Evolutionary conservation across 257 asterid genomes (phyloP), one percentile per base, ranked within the genome.

Genomic region (Solanum chmielewskii): DNA sequence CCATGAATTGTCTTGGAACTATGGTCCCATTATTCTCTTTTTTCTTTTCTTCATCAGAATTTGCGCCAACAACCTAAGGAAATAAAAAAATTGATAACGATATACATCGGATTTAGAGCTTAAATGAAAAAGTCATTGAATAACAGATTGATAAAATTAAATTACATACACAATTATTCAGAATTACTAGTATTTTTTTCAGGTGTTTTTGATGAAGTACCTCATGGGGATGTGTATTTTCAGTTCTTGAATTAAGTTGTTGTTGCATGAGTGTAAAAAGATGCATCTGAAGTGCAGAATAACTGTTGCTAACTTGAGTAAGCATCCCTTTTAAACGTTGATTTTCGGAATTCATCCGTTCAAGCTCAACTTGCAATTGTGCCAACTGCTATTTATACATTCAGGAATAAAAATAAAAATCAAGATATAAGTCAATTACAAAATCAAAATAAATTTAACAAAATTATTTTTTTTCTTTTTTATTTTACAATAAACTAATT

Each of bases 271-370:
- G 41, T 31, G 91, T 74, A 37, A 86, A 82, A 18, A 97, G 91
- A 87, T 96, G 98, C 95, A 90, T 86, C 89, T 94, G 98, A 42
- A 97, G 90, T 6, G 94, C 49, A 9, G 92, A 75, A 89, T 93
- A 96, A 73, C 94, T 94, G 91, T 70, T 91, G 90, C 81, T 92
- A 15, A 94, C 98, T 4, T 94, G 98, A 64, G 91, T 88, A 12
- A 97, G 92, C 98, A 93, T 96, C 88, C 93, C 98, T 87, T 85
- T 96, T 56, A 97, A 84, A 91, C 93, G 93, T 71, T 91, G 92
- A 89, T 97, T 97, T 86, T 97, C 99, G 9, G 85, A 87, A 16
- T 96, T 94, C 95, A 94, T 95, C 71, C 91, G 88, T 75, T 91
- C 93, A 62, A 97, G 92, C 88, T 95, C 95, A 76, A 90, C 82